These are phyloP conservation scores for Rubia peregrina DNA, from an alignment of 305 asterid species.

Conservation along the genomic window DNA sequence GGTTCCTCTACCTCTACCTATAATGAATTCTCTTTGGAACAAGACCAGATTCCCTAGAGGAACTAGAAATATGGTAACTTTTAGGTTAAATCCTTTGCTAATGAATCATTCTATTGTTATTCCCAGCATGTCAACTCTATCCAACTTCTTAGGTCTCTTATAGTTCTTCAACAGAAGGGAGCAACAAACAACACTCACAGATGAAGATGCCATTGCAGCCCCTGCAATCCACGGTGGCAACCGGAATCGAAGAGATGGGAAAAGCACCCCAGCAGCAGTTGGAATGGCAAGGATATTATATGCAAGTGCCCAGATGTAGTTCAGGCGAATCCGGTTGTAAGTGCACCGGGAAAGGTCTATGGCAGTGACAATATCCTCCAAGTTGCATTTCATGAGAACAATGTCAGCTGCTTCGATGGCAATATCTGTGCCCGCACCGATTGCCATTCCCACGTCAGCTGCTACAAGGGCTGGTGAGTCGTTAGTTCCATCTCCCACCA, in stretches of 20 bases:
- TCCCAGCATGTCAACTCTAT: constrained; percentile 22
- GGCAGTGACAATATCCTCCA: constrained; percentile 85
- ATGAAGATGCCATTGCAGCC: constrained; percentile 91
- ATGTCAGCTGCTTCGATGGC: constrained; percentile 88
- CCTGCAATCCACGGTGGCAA: constrained; percentile 95
- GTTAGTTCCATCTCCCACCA: constrained; percentile 92
- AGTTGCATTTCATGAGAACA: constrained; percentile 70
- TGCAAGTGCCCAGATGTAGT: constrained; percentile 75
- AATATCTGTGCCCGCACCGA: constrained; percentile 88
- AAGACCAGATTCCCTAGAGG: background rate
- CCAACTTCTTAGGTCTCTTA: constrained; percentile 52
- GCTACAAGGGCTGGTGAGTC: constrained; percentile 93
- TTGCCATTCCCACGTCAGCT: constrained; percentile 82
- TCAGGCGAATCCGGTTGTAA: constrained; percentile 52
- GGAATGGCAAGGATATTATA: constrained; percentile 72
- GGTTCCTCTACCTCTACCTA: background rate
- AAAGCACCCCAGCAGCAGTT: constrained; percentile 76
- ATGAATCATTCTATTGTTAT: constrained; percentile 20
- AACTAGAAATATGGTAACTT: background rate
- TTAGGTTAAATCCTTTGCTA: background rate
- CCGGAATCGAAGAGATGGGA: constrained; percentile 58
- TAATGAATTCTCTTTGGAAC: background rate
- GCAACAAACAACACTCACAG: constrained; percentile 79
- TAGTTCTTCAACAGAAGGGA: constrained; percentile 74
- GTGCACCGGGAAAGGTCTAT: constrained; percentile 75